Evolutionary conservation across 2,329 filamentous ascomycete species (phyloP).

Genomic region (Cordyceps sp.): DNA sequence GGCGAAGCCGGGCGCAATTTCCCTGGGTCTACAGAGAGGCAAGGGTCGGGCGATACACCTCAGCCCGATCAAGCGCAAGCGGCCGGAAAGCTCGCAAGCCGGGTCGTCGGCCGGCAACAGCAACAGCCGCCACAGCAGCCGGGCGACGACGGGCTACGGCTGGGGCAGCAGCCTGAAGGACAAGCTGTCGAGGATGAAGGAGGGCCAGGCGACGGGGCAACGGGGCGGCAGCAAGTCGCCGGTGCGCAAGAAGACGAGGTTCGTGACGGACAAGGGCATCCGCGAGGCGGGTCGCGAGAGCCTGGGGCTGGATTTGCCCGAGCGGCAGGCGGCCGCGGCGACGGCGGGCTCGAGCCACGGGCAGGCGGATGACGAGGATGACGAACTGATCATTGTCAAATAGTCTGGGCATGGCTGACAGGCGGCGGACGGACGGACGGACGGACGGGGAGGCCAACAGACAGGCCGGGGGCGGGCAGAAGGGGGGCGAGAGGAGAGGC

Average conservation of each 20-base stretch:
- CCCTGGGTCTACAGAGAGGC: slow-evolving; percentile 13
- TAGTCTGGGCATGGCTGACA: no score
- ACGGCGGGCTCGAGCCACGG: no score
- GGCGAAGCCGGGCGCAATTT: slow-evolving; percentile 23
- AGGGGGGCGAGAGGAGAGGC: no score
- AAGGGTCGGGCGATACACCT: slow-evolving; percentile 32
- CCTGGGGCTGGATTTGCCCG: slow-evolving; percentile 34
- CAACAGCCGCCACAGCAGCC: slow-evolving; percentile 5
- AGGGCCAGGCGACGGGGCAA: slow-evolving; percentile 35
- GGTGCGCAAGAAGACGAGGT: slow-evolving; percentile 59
- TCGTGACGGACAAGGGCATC: slow-evolving; percentile 63
- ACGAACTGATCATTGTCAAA: slow-evolving; percentile 33
- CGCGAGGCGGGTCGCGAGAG: slow-evolving; percentile 63
- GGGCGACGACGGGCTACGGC: slow-evolving; percentile 21
- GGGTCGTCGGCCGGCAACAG: slow-evolving; percentile 11
- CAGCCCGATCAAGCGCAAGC: slow-evolving; percentile 45
- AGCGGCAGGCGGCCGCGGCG: slow-evolving; percentile 17
- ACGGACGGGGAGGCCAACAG: no score
- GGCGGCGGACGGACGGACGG: no score
- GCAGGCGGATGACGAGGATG: slow-evolving; percentile 34
- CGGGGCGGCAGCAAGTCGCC: slow-evolving; percentile 21
- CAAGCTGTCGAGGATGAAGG: slow-evolving; percentile 45
- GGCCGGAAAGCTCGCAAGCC: slow-evolving; percentile 29
- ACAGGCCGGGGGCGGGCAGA: no score
- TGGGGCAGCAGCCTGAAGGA: slow-evolving; percentile 39